Conservation (phyloP, 352 stramenopile species). For the Phytophthora citrophthora region DNA sequence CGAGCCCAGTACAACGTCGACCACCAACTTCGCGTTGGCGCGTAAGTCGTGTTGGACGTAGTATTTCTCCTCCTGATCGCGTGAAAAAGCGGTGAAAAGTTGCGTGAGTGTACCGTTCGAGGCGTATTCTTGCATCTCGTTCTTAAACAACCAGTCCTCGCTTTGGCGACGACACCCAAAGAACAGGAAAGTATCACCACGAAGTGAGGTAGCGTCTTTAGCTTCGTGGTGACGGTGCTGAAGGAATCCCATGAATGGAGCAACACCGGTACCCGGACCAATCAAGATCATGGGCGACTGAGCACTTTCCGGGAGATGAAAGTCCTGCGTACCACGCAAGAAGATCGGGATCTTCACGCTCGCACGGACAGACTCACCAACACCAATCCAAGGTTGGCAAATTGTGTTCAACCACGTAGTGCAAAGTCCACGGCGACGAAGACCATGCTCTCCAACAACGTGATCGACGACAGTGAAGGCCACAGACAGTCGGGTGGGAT, state of each 20-base stretch:
- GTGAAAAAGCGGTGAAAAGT: conserved; percentile 93
- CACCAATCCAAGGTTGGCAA: conserved; percentile 46
- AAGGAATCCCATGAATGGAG: conserved; percentile 97
- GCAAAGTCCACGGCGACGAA: conserved; percentile 63
- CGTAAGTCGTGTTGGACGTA: conserved; percentile 94
- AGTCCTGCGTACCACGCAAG: conserved; percentile 90
- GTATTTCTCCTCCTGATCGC: conserved; percentile 89
- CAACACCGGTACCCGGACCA: conserved; percentile 95
- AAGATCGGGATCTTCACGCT: conserved; percentile 85
- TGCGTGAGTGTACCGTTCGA: conserved; percentile 75
- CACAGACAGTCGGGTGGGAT: conserved; percentile 74
- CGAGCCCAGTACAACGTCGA: conserved; percentile 77
- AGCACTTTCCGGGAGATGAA: conserved; percentile 85
- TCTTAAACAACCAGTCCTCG: conserved; percentile 94
- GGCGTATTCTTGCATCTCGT: conserved; percentile 84
- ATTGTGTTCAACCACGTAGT: conserved; percentile 69
- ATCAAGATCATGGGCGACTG: conserved; percentile 93
- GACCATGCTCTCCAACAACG: conserved; percentile 40
- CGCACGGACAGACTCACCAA: neutral
- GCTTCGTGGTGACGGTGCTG: conserved; percentile 78
- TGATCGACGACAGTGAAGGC: conserved; percentile 95
- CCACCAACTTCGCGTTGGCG: conserved; percentile 64
- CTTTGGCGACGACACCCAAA: conserved; percentile 91
- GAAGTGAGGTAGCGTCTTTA: conserved; percentile 9
- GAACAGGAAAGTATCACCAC: conserved; percentile 88